Conservation (phyloP, 805 yeast species). For the Metschnikowia lunata region DNA sequence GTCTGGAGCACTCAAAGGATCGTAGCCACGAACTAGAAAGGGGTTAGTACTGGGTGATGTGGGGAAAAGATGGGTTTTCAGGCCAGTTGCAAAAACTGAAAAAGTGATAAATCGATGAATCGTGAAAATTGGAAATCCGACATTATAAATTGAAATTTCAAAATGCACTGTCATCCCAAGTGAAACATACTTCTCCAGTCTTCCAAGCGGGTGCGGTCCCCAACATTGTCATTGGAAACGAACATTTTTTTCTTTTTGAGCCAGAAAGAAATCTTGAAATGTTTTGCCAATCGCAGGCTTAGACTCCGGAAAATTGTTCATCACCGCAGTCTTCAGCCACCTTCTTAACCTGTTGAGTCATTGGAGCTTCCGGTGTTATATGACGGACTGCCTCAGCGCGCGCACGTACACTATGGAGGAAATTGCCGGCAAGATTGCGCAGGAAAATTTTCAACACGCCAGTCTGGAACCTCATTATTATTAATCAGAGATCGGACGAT, state of each 20-base stretch:
- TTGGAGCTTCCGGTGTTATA: constrained; percentile 1
- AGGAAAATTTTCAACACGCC: too few species aligned
- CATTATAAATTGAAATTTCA: too few species aligned
- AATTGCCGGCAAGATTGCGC: too few species aligned
- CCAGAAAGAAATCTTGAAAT: constrained; percentile 7
- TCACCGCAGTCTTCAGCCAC: constrained; percentile 3
- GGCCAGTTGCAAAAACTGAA: too few species aligned
- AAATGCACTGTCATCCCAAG: too few species aligned
- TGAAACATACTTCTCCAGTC: constrained; percentile 46
- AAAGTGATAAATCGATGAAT: neutral
- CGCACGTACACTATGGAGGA: too few species aligned
- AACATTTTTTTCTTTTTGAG: constrained; percentile 50
- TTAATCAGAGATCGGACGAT: too few species aligned
- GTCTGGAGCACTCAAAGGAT: constrained; percentile 92
- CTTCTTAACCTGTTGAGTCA: constrained; percentile 5
- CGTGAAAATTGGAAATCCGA: neutral
- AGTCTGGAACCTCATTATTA: too few species aligned
- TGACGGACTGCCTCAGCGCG: neutral
- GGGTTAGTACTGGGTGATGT: constrained; percentile 8
- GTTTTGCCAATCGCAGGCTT: neutral
- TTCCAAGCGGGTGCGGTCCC: constrained; percentile 70
- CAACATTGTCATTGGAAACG: constrained; percentile 76
- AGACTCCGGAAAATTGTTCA: constrained; percentile 1
- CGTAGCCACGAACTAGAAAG: constrained; percentile 68
- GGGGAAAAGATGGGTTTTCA: too few species aligned